These are phyloP conservation scores for Pichia sp. DNA, from an alignment of 1,139 yeast genomes.

Conservation along the genomic window DNA sequence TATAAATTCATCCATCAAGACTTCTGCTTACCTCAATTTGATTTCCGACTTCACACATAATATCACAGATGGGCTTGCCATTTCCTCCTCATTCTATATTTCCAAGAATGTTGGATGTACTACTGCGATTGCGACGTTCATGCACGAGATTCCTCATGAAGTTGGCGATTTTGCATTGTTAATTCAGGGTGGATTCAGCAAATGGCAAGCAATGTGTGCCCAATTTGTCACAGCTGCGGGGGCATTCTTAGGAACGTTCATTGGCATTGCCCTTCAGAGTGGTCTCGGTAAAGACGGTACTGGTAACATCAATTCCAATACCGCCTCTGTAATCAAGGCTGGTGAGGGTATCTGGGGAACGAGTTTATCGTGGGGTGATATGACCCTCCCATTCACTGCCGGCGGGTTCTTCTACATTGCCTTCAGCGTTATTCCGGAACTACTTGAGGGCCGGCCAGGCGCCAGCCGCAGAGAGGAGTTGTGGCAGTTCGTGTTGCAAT, in stretches of 20 bases:
- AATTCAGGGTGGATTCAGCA: conserved; percentile 57
- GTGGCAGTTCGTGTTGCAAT: conserved; percentile 33
- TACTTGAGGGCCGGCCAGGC: conserved; percentile 37
- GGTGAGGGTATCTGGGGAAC: conserved; percentile 44
- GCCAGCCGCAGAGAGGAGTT: conserved; percentile 31
- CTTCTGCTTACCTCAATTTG: conserved; percentile 54
- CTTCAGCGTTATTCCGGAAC: conserved; percentile 59
- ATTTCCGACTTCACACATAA: conserved; percentile 64
- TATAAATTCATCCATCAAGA: conserved; percentile 31
- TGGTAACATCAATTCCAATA: neutral
- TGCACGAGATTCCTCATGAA: conserved; percentile 73
- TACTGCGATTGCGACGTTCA: conserved; percentile 56
- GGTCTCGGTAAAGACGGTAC: conserved; percentile 43
- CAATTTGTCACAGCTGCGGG: conserved; percentile 59
- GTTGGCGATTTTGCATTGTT: conserved; percentile 66
- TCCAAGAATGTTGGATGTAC: conserved; percentile 52
- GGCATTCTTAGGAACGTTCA: conserved; percentile 56
- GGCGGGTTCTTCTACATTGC: conserved; percentile 67
- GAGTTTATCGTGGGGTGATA: conserved; percentile 39
- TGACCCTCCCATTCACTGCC: conserved; percentile 59
- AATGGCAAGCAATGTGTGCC: conserved; percentile 53
- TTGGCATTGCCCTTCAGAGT: conserved; percentile 61
- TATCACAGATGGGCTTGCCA: conserved; percentile 63
- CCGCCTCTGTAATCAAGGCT: conserved; percentile 5
- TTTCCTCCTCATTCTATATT: conserved; percentile 57